Evolutionary conservation across 1,284 basidiomycete genomes (phyloP), one percentile per base, ranked within the genome.

Genomic region (Malassezia dermatis): DNA sequence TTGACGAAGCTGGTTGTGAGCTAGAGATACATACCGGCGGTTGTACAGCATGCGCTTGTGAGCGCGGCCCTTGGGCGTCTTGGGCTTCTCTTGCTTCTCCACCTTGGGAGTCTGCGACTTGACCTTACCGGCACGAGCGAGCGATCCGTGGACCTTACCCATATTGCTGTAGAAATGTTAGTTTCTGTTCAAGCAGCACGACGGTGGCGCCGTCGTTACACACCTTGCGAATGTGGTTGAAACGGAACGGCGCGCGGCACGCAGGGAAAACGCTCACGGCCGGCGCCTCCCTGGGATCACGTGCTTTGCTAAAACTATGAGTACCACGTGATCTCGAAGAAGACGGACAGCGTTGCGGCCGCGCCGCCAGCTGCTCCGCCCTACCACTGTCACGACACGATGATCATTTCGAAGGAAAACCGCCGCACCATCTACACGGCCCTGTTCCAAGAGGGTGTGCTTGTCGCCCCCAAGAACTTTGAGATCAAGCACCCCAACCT

Each of bases 71-170:
- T 87, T 91, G 62, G 88, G 88, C 41, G 80, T 81, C 85, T 93
- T 93, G 83, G 90, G 89, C 85, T 93, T 94, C 81, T 94, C 90
- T 81, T 93, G 88, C 78, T 86, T 84, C 76, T 93, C 90, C 77
- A 93, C 90, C 66, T 68, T 70, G 73, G 91, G 91, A 75, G 84
- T 86, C 80, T 94, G 89, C 73, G 86, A 88, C 81, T 89, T 94
- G 83, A 96, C 91, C 85, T 96, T 95, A 79, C 90, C 91, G 79
- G 90, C 91, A 84, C 93, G 91, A 79, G 91, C 91, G 80, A 96
- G 89, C 77, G 91, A 95, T 79, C 93, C 91, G 87, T 96, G 91
- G 80, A 95, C 93, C 76, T 80, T 80, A 74, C 79, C 79, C 79
- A 79, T 80, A 47, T 63, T 71, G 65, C 39, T 42, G 49, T 23